Conservation (phyloP, 2,329 filamentous ascomycete genomes). For the Bimuria novae-zelandiae region DNA sequence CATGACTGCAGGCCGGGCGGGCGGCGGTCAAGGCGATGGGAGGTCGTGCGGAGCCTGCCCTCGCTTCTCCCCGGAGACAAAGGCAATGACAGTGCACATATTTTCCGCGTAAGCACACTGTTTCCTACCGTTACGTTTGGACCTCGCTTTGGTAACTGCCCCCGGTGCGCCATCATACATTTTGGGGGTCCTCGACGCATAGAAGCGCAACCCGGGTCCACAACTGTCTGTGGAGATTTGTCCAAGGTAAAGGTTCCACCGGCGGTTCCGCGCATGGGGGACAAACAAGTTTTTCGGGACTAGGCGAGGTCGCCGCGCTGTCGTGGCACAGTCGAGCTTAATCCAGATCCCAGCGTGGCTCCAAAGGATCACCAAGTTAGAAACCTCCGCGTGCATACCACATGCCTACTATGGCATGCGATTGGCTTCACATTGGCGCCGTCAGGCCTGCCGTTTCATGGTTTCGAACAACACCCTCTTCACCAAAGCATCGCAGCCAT, state of each 20-base stretch:
- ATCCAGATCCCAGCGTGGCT: neutral
- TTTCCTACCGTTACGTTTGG: conserved; percentile 1
- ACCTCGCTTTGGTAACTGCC: too few relatives aligned
- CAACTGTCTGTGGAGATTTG: neutral
- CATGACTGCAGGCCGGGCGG: conserved; percentile 1
- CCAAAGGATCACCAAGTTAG: neutral
- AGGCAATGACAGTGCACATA: neutral
- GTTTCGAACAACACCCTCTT: neutral
- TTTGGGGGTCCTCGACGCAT: neutral
- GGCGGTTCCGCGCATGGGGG: conserved; percentile 2
- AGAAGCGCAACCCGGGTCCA: neutral
- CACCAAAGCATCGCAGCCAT: neutral
- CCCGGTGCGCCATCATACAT: too few relatives aligned
- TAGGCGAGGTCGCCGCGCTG: neutral
- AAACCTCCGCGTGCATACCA: neutral
- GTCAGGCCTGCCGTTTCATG: neutral
- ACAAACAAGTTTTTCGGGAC: conserved; percentile 2
- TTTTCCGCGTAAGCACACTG: conserved; percentile 3
- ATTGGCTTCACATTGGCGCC: conserved; percentile 8
- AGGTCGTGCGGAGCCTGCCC: neutral
- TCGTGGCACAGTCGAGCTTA: conserved; percentile 4
- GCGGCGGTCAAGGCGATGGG: neutral
- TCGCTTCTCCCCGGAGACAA: neutral
- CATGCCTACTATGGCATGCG: neutral
- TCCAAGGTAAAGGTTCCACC: neutral